Percentiles rank a stretch among this genome's conserved stretches.
Evolutionary conservation across 805 yeast genomes (phyloP).

Genomic region (Nakazawaea laoshanensis): DNA sequence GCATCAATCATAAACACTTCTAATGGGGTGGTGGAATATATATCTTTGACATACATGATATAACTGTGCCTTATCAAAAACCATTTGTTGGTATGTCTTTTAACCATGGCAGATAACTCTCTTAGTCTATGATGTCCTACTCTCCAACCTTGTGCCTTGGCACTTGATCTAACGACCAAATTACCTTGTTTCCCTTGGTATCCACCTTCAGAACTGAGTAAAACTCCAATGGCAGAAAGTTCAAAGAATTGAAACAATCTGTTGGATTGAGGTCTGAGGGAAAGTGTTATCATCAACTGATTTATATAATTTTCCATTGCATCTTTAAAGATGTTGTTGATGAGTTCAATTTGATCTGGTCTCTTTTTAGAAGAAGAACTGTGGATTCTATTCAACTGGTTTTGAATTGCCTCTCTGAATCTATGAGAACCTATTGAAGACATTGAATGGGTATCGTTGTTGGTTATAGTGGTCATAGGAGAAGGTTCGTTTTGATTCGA

Average conservation of each 20-base stretch:
- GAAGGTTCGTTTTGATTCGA: constrained; percentile 3
- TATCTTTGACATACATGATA: constrained; percentile 76
- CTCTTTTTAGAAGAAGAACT: neutral
- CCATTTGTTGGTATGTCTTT: constrained; percentile 91
- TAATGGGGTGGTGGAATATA: constrained; percentile 77
- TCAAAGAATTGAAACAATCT: constrained; percentile 82
- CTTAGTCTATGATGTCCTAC: constrained; percentile 79
- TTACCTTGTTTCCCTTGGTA: constrained; percentile 87
- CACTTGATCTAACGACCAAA: constrained; percentile 69
- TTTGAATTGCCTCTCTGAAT: neutral
- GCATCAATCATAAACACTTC: constrained; percentile 90
- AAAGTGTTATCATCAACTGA: constrained; percentile 46
- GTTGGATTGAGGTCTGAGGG: constrained; percentile 75
- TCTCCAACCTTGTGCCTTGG: constrained; percentile 91
- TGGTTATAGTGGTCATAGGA: neutral
- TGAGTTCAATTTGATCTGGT: neutral
- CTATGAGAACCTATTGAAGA: neutral
- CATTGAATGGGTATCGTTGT: neutral
- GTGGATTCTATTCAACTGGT: constrained; percentile 1
- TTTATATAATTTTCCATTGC: constrained; percentile 63
- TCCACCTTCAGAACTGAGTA: constrained; percentile 74
- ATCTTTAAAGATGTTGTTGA: constrained; percentile 27
- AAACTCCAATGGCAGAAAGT: constrained; percentile 78
- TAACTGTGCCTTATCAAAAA: constrained; percentile 78
- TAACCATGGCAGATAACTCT: constrained; percentile 80